phyloP scores from a whole-genome alignment of 2,329 filamentous ascomycete genomes.

The Phyllosticta citriasiana region DNA sequence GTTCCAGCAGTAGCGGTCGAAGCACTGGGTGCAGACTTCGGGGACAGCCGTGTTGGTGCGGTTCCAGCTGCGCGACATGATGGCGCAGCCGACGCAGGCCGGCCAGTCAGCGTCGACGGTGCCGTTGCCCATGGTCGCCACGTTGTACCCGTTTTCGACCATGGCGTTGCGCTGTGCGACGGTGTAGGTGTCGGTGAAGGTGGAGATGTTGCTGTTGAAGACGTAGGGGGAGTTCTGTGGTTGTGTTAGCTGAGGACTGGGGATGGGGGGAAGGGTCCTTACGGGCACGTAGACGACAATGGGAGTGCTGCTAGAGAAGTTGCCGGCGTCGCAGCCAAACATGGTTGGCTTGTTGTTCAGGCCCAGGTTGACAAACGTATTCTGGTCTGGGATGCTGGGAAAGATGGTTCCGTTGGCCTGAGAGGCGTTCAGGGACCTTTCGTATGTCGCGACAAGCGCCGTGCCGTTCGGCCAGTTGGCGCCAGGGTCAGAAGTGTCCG shows the following conservation, averaged over 20 bases:
- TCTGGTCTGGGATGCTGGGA: slow-evolving; percentile 59
- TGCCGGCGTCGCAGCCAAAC: slow-evolving; percentile 64
- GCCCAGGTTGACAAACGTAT: slow-evolving; percentile 70
- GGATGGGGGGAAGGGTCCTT: not conserved
- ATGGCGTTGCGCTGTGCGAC: slow-evolving; percentile 62
- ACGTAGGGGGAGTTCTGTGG: slow-evolving; percentile 64
- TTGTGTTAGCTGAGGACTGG: not conserved
- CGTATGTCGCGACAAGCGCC: slow-evolving; percentile 61
- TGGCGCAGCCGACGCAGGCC: slow-evolving; percentile 77
- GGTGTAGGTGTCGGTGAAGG: slow-evolving; percentile 59
- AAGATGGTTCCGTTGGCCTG: slow-evolving; percentile 61
- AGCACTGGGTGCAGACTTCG: slow-evolving; percentile 64
- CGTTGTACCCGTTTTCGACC: slow-evolving; percentile 77
- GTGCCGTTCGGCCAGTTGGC: slow-evolving; percentile 68
- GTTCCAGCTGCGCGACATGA: slow-evolving; percentile 64
- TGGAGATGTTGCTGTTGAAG: slow-evolving; percentile 66
- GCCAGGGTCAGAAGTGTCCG: slow-evolving; percentile 47
- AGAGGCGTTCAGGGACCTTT: slow-evolving; percentile 48
- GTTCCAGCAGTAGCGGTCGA: slow-evolving; percentile 83
- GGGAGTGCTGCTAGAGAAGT: slow-evolving; percentile 51
- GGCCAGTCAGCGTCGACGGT: slow-evolving; percentile 67
- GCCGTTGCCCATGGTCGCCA: slow-evolving; percentile 72
- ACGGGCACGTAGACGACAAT: slow-evolving; percentile 74
- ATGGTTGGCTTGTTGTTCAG: slow-evolving; percentile 67
- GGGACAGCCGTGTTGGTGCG: slow-evolving; percentile 62